Conservation (phyloP, 1,284 basidiomycete genomes). For the Ceratobasidium sp. region DNA sequence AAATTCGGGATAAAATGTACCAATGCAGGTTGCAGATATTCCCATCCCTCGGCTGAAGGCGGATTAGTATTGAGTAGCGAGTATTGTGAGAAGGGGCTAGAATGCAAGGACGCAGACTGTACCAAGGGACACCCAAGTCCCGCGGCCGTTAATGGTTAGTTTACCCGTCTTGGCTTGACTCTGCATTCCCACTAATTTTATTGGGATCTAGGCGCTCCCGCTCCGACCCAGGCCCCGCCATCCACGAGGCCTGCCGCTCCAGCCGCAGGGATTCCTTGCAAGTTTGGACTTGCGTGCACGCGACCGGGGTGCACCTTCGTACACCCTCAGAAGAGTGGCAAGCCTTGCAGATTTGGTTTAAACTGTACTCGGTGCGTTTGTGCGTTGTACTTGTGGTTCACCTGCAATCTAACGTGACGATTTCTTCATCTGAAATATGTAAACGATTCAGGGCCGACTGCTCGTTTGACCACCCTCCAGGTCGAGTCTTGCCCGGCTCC, state of each 20-base stretch:
- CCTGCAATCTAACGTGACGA: not conserved
- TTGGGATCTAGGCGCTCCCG: slow-evolving; percentile 44
- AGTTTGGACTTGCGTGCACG: slow-evolving; percentile 76
- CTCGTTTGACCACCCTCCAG: slow-evolving; percentile 78
- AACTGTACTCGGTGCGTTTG: slow-evolving; percentile 66
- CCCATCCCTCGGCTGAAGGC: slow-evolving; percentile 87
- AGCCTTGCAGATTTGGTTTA: slow-evolving; percentile 74
- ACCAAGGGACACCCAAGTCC: slow-evolving; percentile 87
- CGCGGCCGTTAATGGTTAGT: slow-evolving; percentile 63
- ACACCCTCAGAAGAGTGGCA: slow-evolving; percentile 60
- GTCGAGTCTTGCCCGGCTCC: slow-evolving; percentile 69
- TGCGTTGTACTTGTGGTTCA: not conserved
- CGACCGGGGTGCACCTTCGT: slow-evolving; percentile 73
- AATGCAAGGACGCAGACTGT: slow-evolving; percentile 90
- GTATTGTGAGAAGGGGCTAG: slow-evolving; percentile 80
- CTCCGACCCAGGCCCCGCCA: slow-evolving; percentile 32
- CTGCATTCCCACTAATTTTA: not conserved
- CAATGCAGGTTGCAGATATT: slow-evolving; percentile 84
- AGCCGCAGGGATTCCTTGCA: slow-evolving; percentile 61
- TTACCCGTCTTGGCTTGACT: not conserved
- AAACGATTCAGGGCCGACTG: slow-evolving; percentile 59
- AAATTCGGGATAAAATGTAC: slow-evolving; percentile 89
- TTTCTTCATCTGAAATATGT: not conserved
- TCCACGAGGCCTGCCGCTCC: slow-evolving; percentile 45
- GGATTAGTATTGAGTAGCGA: slow-evolving; percentile 93